These are phyloP conservation scores for Scedosporium apiospermum DNA, from an alignment of 2,329 filamentous ascomycete species.

Conservation along the genomic window DNA sequence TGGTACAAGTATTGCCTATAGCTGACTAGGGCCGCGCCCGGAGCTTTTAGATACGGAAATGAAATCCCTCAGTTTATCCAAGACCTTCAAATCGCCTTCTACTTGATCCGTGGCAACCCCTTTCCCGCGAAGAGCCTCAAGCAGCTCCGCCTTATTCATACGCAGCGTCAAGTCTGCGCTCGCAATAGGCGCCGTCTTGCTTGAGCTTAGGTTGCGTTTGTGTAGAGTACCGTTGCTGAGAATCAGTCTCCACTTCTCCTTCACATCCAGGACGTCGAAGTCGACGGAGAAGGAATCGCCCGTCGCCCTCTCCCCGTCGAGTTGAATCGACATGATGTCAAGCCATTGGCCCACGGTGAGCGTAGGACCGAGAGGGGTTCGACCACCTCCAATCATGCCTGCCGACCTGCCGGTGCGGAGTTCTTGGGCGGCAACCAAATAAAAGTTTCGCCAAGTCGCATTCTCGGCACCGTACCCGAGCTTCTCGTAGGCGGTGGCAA, in stretches of 20 bases:
- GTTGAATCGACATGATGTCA: slow-evolving; percentile 7
- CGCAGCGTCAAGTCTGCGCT: not conserved
- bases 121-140: not conserved
- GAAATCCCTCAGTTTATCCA: not conserved
- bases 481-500: slow-evolving; percentile 21
- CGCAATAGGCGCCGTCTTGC: not conserved
- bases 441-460: slow-evolving; percentile 29
- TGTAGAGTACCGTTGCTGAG: slow-evolving; percentile 12
- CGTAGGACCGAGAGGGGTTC: slow-evolving; percentile 3
- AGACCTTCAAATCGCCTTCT: not conserved
- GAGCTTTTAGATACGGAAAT: not conserved
- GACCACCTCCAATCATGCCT: slow-evolving; percentile 1
- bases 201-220: not conserved
- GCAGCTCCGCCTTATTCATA: not conserved
- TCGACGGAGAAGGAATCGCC: slow-evolving; percentile 1
- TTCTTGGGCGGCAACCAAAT: slow-evolving; percentile 20
- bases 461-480: slow-evolving; percentile 28
- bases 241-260: slow-evolving; percentile 16
- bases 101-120: not conserved
- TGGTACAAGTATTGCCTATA: not conserved
- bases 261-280: slow-evolving; percentile 8
- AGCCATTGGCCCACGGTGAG: slow-evolving; percentile 7
- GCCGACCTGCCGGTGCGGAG: slow-evolving; percentile 13
- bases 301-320: slow-evolving; percentile 7
- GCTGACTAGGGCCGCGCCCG: not conserved